Conservation (phyloP, 768 basidiomycete genomes). For the Tulasnella sp. region DNA sequence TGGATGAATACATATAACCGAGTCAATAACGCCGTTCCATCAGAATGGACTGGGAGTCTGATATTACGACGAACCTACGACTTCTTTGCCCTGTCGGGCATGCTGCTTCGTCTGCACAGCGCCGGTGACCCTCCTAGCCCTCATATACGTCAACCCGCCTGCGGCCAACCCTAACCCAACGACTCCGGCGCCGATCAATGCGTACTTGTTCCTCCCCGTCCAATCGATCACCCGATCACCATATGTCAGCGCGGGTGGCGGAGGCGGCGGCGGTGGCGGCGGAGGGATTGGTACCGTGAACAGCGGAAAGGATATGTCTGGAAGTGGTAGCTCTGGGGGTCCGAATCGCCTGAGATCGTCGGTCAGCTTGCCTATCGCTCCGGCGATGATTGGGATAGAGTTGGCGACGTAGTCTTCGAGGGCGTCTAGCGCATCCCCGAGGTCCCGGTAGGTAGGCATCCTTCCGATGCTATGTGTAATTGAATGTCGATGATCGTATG, state of each 20-base stretch:
- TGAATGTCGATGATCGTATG: no score
- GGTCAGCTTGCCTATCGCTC: conserved; percentile 51
- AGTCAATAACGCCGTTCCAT: conserved; percentile 10
- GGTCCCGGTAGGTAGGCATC: conserved; percentile 16
- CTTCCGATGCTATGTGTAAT: neutral
- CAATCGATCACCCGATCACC: conserved; percentile 38
- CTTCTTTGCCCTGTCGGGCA: conserved; percentile 23
- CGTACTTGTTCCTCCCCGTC: conserved; percentile 50
- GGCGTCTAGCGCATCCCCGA: conserved; percentile 16
- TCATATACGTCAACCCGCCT: conserved; percentile 50
- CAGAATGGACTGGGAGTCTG: neutral
- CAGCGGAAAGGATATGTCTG: conserved; percentile 42
- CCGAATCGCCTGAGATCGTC: conserved; percentile 72
- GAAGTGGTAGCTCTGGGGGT: conserved; percentile 35
- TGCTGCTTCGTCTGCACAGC: neutral
- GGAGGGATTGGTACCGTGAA: conserved; percentile 64
- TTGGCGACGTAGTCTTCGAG: conserved; percentile 16
- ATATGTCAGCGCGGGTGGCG: conserved; percentile 18
- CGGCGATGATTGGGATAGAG: conserved; percentile 8
- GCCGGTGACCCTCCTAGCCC: conserved; percentile 26
- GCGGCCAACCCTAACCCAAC: conserved; percentile 37
- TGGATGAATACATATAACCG: conserved; percentile 24
- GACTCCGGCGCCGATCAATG: conserved; percentile 29
- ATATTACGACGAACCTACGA: conserved; percentile 19
- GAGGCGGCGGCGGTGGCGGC: conserved; percentile 37